phyloP scores from a whole-genome alignment of 495 filamentous ascomycete species.

The Aspergillus leporis region DNA sequence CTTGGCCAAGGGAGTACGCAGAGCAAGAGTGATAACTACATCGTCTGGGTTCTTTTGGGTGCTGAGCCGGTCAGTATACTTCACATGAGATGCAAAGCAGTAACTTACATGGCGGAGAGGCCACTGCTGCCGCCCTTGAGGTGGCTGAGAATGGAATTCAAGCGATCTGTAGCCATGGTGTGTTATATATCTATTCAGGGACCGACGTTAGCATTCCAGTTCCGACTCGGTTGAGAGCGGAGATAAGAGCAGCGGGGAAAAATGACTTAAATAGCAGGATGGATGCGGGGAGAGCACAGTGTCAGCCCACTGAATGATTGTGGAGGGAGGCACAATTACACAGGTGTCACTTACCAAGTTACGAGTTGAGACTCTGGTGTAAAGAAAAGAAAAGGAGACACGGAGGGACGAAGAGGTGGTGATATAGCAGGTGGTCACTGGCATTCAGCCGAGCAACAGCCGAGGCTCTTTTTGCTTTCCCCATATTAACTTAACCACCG shows the following conservation, averaged over 20 bases:
- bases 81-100: neutral
- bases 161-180: conserved; percentile 82
- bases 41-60: conserved; percentile 94
- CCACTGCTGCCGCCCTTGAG: conserved; percentile 58
- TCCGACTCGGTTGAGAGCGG: neutral
- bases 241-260: neutral
- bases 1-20: conserved; percentile 79
- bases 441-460: conserved; percentile 20
- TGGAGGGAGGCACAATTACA: neutral
- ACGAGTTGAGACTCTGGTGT: neutral
- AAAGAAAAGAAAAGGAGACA: conserved; percentile 5
- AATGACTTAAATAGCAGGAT: neutral
- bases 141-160: conserved; percentile 85
- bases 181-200: conserved; percentile 1
- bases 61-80: conserved; percentile 44
- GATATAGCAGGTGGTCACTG: neutral
- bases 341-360: neutral
- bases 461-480: conserved; percentile 17
- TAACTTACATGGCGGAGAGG: conserved; percentile 71
- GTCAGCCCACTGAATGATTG: neutral
- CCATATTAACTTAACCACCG: conserved; percentile 6
- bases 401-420: neutral
- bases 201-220: neutral
- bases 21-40: conserved; percentile 84
- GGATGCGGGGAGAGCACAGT: neutral